phyloP scores from a whole-genome alignment of 192 early-diverging fungal species.

The Mortierella claussenii region DNA sequence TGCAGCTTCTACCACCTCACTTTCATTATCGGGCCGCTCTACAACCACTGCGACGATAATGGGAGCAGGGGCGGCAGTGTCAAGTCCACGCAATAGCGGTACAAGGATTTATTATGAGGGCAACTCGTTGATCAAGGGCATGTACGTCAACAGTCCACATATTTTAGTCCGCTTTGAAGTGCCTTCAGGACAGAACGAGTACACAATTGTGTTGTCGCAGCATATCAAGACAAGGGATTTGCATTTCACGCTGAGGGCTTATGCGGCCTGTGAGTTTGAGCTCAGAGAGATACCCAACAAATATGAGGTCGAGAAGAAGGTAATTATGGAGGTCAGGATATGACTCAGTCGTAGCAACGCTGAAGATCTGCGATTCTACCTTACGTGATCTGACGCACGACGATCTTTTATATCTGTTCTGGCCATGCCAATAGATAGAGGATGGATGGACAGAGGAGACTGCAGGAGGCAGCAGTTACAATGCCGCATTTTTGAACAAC shows the following conservation, averaged over 20 bases:
- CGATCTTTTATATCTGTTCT: background rate
- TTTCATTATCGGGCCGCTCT: background rate
- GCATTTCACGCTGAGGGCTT: constrained; percentile 81
- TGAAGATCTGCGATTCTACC: too few relatives aligned
- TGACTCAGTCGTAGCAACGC: too few relatives aligned
- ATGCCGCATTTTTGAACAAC: constrained; percentile 78
- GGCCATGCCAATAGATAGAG: constrained; percentile 48
- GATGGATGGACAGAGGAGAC: constrained; percentile 79
- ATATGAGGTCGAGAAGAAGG: constrained; percentile 66
- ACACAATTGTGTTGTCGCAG: constrained; percentile 87
- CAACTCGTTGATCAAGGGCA: constrained; percentile 66
- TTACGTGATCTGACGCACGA: background rate
- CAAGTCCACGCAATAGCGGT: constrained; percentile 63
- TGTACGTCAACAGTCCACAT: constrained; percentile 90
- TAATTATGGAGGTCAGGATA: constrained; percentile 15
- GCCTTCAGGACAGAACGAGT: constrained; percentile 63
- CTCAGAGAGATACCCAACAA: constrained; percentile 71
- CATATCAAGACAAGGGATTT: constrained; percentile 75
- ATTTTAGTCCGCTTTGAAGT: constrained; percentile 75
- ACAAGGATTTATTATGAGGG: constrained; percentile 43
- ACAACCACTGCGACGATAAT: background rate
- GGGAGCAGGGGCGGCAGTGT: too few relatives aligned
- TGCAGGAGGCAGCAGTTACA: constrained; percentile 79
- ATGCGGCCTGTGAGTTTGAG: constrained; percentile 70
- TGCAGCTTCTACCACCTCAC: background rate